Evolutionary conservation across 495 filamentous ascomycete genomes (phyloP), one percentile per base, ranked within the genome.

Genomic region (Glutinoglossum americanum): DNA sequence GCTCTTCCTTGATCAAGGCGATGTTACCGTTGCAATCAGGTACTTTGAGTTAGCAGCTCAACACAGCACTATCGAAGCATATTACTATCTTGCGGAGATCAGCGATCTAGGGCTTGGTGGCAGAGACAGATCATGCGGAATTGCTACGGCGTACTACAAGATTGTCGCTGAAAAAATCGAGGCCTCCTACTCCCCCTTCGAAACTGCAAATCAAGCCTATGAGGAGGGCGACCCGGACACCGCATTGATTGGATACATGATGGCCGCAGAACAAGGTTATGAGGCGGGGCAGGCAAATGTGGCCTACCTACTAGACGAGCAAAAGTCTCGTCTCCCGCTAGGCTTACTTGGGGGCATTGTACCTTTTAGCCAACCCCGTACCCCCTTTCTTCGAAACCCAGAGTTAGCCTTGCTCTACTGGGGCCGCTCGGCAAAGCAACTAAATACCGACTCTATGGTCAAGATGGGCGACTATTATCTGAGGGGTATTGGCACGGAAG

Each of bases 381-480:
- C 48, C 4, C 56, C 56, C 5, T 67, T 87, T 19, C 74, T 89
- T 19, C 73, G 76, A 53, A 87, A 94, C 66, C 76, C 85, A 0
- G 71, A 77, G 0, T 74, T 96, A 0, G 90, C 92, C 1, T 72
- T 99, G 54, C 85, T 94, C 32, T 92, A 93, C 70, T 99, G 90
- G 90, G 96, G 92, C 3, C 83, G 92, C 33, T 94, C 90, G 3
- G 85, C 92, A 0, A 89, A 89, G 63, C 92, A 99, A 66, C 75
- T 79, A 17, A 99, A 97, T 62, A 84, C 93, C 56, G 92, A 99
- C 69, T 87, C 87, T 0, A 70, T 94, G 61, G 83, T 99, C 39
- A 99, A 97, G 69, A 95, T 97, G 88, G 92, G 92, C 28, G 92
- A 99, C 68, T 97, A 96, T 67, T 97, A 97, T 64, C 75, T 94